Base-by-base conservation (phyloP, 257 asterid genomes). In the Apocynum venetum region DNA sequence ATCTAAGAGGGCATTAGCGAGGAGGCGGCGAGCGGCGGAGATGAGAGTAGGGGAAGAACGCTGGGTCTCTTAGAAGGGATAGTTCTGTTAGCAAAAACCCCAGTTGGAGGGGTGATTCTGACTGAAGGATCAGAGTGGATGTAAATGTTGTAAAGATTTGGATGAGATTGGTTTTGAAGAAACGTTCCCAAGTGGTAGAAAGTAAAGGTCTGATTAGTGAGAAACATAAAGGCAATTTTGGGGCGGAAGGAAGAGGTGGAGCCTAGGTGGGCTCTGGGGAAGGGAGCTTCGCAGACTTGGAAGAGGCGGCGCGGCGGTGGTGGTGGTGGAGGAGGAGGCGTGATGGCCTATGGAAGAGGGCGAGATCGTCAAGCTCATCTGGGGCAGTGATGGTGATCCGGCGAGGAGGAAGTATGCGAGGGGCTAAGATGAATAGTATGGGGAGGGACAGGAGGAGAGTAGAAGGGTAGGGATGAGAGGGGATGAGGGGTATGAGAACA, bases 341-440 rank as follows among this genome's bases (percentile, higher is more conserved):
- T 86, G 86, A 92, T 92, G 56, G 97, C 96, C 44, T 86, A 36
- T 92, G 97, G 86, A 94, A 94, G 79, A 94, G 97, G 47, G 96
- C 81, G 53, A 94, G 91, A 60, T 94, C 98, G 75, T 91, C 97
- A 77, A 94, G 92, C 78, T 94, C 98, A 65, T 94, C 98, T 59
- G 97, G 90, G 52, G 80, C 74, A 38, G 96, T 85, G 78, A 94
- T 94, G 77, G 88, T 10, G 84, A 94, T 81, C 48, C 84, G 96
- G 57, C 90, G 92, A 35, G 90, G 89, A 8, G 97, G 95, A 11
- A 92, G 91, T 44, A 94, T 77, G 14, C 79, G 81, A 0, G 98
- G 97, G 55, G 82, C 96, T 35, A 94, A 76, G 72, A 81, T 76
- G 88, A 82, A 82, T 38, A 94, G 77, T 48, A 92, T 44, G 5